Percentiles rank a stretch among this genome's conserved stretches.
Evolutionary conservation across 169 alveolate species (phyloP).

Genomic region (Eimeria maxima): DNA sequence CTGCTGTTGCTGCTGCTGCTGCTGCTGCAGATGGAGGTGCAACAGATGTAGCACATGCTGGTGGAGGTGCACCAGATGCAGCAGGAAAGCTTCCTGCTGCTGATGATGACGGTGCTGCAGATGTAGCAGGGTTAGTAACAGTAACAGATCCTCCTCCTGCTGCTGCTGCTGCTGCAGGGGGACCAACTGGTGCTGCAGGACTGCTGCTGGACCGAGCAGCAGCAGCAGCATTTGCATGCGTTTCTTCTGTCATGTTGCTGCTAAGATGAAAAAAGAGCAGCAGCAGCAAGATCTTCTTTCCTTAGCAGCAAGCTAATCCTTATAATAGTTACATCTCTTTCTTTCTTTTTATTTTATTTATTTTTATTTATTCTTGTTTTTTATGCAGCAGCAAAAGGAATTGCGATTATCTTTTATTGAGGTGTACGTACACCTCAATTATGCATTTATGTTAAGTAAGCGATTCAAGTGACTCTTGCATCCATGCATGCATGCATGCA

Average conservation of each 20-base stretch:
- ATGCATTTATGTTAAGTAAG: too few species aligned
- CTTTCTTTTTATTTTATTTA: too few species aligned
- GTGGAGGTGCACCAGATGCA: not conserved
- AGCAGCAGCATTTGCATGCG: too few species aligned
- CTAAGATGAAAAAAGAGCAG: not conserved
- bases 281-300: not conserved
- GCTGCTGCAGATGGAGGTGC: not conserved
- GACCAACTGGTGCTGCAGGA: not conserved
- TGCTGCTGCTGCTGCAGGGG: not conserved
- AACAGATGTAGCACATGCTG: not conserved
- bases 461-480: too few species aligned
- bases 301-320: too few species aligned
- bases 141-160: not conserved
- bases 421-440: not conserved
- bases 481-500: not conserved
- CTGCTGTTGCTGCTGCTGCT: conserved; percentile 17
- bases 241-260: not conserved
- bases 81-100: not conserved
- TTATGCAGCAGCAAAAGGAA: too few species aligned
- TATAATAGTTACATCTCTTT: too few species aligned
- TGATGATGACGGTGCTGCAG: too few species aligned
- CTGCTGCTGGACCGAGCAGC: not conserved
- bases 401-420: too few species aligned
- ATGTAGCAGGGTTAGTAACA: too few species aligned
- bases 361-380: too few species aligned